phyloP scores from a whole-genome alignment of 1,284 basidiomycete species.

The Ceratobasidium sp. region DNA sequence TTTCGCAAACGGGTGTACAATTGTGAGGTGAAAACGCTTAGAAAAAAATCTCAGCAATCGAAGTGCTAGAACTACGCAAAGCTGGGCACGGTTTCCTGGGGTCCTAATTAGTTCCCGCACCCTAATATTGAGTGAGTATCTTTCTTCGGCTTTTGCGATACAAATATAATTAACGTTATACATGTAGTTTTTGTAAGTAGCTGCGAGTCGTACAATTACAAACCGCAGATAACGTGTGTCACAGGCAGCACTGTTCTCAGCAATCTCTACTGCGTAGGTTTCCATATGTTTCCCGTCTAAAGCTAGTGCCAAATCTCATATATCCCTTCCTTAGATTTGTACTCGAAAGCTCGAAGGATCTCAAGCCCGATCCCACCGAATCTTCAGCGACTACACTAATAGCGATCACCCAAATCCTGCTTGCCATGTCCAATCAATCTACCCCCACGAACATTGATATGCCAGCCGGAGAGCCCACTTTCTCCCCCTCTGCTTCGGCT shows the following conservation, averaged over 20 bases:
- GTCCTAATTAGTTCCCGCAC: no score
- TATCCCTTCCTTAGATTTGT: background rate
- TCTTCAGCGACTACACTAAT: slow-evolving; percentile 14
- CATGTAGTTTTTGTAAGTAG: slow-evolving; percentile 7
- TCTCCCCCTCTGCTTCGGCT: background rate
- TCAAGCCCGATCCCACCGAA: slow-evolving; percentile 24
- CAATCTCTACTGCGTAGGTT: slow-evolving; percentile 10
- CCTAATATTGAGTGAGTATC: slow-evolving; percentile 2
- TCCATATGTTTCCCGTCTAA: background rate
- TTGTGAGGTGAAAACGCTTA: no score
- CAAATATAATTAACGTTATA: background rate
- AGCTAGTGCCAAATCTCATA: no score
- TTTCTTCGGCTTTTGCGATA: no score
- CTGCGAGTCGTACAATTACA: background rate
- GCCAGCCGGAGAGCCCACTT: background rate
- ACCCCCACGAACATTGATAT: background rate
- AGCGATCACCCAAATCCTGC: slow-evolving; percentile 9
- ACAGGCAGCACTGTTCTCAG: slow-evolving; percentile 19
- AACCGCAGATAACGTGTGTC: background rate
- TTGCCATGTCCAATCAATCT: background rate
- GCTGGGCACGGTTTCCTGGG: no score
- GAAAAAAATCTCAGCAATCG: no score
- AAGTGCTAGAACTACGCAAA: no score
- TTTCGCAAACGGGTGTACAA: no score
- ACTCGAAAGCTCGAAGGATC: slow-evolving; percentile 8